Conservation (phyloP, 2,329 filamentous ascomycete genomes). For the Aspergillus nomiae region DNA sequence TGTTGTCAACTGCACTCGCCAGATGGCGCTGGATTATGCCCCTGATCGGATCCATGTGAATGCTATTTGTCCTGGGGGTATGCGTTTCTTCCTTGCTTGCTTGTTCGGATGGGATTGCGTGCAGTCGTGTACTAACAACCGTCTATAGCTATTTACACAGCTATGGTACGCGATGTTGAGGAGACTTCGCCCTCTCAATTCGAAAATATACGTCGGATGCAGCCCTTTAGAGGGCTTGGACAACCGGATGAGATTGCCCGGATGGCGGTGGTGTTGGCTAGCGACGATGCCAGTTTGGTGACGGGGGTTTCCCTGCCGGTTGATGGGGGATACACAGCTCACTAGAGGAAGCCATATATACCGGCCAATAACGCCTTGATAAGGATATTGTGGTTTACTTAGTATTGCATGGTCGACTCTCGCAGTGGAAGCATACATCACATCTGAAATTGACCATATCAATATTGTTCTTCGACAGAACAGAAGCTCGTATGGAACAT, state of each 20-base stretch:
- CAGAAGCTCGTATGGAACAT: not conserved
- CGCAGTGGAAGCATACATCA: not conserved
- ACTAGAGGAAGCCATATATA: not conserved
- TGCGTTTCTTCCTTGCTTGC: not conserved
- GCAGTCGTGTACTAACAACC: not conserved
- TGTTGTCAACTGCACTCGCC: constrained; percentile 52
- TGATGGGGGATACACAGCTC: constrained; percentile 48
- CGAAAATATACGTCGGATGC: constrained; percentile 6
- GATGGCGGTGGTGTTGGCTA: constrained; percentile 49
- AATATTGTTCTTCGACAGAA: not conserved
- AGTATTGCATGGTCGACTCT: not conserved
- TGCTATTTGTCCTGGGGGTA: constrained; percentile 56
- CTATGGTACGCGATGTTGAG: constrained; percentile 19
- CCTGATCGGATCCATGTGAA: constrained; percentile 54
- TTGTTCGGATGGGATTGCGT: not conserved
- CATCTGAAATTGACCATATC: not conserved
- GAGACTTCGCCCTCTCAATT: not conserved
- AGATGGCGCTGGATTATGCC: constrained; percentile 54
- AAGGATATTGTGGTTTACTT: not conserved
- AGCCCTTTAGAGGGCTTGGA: constrained; percentile 32
- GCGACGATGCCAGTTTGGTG: constrained; percentile 50
- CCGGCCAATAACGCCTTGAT: not conserved
- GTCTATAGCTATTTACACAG: constrained; percentile 27
- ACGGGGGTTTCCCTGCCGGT: constrained; percentile 49
- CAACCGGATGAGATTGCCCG: constrained; percentile 38